Conservation (phyloP, 2,329 filamentous ascomycete species). For the Neoarthrinium moseri region DNA sequence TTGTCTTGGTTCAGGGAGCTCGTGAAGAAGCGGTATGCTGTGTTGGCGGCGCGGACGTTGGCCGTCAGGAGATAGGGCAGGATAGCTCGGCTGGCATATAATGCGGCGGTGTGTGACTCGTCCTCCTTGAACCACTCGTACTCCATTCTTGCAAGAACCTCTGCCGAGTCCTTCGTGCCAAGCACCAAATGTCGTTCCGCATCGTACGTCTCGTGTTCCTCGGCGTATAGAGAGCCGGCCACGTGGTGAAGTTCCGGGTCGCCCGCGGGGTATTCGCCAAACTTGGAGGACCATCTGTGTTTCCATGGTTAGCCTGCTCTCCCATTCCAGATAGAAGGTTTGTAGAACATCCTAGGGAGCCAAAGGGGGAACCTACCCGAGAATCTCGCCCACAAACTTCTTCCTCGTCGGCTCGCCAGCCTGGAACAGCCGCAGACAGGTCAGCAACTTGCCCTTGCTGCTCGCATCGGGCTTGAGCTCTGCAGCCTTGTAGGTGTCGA, state of each 20-base stretch:
- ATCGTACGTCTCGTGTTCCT: slow-evolving; percentile 89
- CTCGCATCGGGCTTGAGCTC: slow-evolving; percentile 74
- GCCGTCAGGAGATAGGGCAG: slow-evolving; percentile 89
- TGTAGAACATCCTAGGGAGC: background rate
- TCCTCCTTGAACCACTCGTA: slow-evolving; percentile 93
- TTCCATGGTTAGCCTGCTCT: slow-evolving; percentile 3
- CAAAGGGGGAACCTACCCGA: slow-evolving; percentile 54
- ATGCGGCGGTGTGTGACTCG: slow-evolving; percentile 80
- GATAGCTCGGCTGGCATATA: slow-evolving; percentile 83
- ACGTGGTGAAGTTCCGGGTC: slow-evolving; percentile 96
- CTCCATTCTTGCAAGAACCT: slow-evolving; percentile 77
- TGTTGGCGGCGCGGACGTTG: slow-evolving; percentile 86
- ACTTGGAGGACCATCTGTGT: slow-evolving; percentile 76
- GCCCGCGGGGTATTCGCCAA: slow-evolving; percentile 83
- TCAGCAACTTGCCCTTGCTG: slow-evolving; percentile 73
- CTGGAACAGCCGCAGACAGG: slow-evolving; percentile 77
- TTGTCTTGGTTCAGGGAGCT: slow-evolving; percentile 58
- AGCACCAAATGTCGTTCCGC: slow-evolving; percentile 87
- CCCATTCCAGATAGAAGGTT: no score
- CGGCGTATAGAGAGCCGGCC: slow-evolving; percentile 82
- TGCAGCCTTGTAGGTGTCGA: slow-evolving; percentile 89
- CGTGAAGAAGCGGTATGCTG: slow-evolving; percentile 75
- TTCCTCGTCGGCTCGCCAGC: slow-evolving; percentile 86
- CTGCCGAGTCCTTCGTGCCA: slow-evolving; percentile 84
- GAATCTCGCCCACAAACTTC: slow-evolving; percentile 84